phyloP scores from a whole-genome alignment of 257 asterid genomes.

The Jacaranda mimosifolia region DNA sequence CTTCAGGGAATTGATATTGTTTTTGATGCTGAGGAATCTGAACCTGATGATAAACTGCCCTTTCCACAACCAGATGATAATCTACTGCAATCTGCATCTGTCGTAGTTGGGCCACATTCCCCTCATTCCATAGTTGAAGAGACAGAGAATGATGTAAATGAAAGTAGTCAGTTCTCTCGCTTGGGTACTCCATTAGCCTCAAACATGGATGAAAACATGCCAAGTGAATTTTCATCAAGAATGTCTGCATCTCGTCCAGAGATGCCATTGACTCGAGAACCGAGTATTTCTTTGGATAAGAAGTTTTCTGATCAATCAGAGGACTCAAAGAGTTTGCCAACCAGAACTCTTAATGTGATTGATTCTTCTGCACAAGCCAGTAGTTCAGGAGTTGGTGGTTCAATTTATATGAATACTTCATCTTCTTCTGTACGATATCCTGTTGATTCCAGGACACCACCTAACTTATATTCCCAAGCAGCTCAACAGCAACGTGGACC shows the following conservation, averaged over 20 bases:
- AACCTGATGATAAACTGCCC: slow-evolving; percentile 73
- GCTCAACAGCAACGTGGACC: slow-evolving; percentile 38
- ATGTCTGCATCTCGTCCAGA: slow-evolving; percentile 81
- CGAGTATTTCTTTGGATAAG: slow-evolving; percentile 76
- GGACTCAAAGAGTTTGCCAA: slow-evolving; percentile 53
- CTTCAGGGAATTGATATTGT: slow-evolving; percentile 96
- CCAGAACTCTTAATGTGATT: slow-evolving; percentile 46
- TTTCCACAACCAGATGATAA: slow-evolving; percentile 85
- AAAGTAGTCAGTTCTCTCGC: slow-evolving; percentile 65
- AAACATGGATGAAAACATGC: slow-evolving; percentile 70
- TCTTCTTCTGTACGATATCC: slow-evolving; percentile 51
- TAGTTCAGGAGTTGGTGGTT: slow-evolving; percentile 53
- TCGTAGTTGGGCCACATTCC: slow-evolving; percentile 62
- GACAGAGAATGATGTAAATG: slow-evolving; percentile 77
- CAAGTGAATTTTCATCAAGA: slow-evolving; percentile 82
- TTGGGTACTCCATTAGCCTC: slow-evolving; percentile 54
- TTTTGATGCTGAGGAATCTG: slow-evolving; percentile 93
- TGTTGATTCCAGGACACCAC: slow-evolving; percentile 65
- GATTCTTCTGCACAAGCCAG: slow-evolving; percentile 55
- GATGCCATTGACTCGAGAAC: slow-evolving; percentile 61
- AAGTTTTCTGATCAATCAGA: slow-evolving; percentile 68
- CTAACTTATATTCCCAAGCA: slow-evolving; percentile 55
- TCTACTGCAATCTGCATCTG: slow-evolving; percentile 63
- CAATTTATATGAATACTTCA: slow-evolving; percentile 52
- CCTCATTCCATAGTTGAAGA: slow-evolving; percentile 94